Evolutionary conservation across 345 rosid species (phyloP), one percentile per base, ranked within the genome.

Genomic region (Eucalyptus dawsonii): DNA sequence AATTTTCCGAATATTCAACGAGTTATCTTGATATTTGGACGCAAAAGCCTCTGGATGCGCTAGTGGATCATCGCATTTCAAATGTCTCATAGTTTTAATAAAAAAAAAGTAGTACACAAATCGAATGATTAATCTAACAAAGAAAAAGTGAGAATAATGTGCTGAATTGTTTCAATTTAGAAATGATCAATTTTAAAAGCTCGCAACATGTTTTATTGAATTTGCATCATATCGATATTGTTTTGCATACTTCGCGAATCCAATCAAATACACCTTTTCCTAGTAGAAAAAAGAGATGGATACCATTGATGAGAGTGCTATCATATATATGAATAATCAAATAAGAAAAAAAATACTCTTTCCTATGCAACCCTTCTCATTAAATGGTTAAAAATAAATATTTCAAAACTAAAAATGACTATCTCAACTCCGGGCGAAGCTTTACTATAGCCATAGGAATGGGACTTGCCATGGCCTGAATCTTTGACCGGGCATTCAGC

Each of bases 181-280:
- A 62, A 62, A 62, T n/a, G 0, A 14, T 29, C 72, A 29, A 62
- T 62, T 62, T 7, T 0, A 62, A 62, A 62, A 62, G 72, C 4
- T 29, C 17, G 31, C 72, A 4, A 6, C 34, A 29, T 29, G 34
- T 65, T 65, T 14, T 14, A n/a, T 15, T n/a, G 2, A 65, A 8
- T n/a, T n/a, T 65, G 69, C n/a, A 6, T 29, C 69, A 3, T 29
- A 62, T 62, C 31, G 2, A 62, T 62, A 2, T 62, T 7, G 76
- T 65, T 65, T n/a, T 65, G 76, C 21, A 62, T 2, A 0, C 34
- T 0, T 27, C 34, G 1, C 8, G 16, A 0, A 62, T 0, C 69
- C 69, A 62, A 29, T 62, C 16, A 62, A 62, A 12, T 62, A 27
- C 34, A 27, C 17, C 69, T 62, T 62, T 62, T 29, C 34, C 34